Evolutionary conservation across 352 stramenopile species (phyloP), one percentile per base, ranked within the genome.

Genomic region (Pythium dissotocum): DNA sequence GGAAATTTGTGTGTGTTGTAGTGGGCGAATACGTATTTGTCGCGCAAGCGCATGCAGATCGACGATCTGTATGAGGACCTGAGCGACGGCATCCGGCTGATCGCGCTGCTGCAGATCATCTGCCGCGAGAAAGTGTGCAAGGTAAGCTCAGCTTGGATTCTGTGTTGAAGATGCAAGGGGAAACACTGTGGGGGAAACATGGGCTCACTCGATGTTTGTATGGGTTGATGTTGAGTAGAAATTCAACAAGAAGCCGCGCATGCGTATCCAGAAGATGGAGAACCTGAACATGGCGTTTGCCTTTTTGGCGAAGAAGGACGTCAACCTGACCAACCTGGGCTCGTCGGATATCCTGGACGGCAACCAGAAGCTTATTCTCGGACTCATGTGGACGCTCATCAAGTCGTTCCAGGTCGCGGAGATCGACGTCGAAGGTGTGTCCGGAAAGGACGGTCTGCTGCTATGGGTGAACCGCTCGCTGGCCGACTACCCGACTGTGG

Each of bases 181-280:
- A 30, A 35, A 65, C 16, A 2, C 24, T 36, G 28, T 30, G 18
- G 21, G 48, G 26, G 26, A 63, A 48, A 9, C 40, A 48, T 8
- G 40, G 40, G 16, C 35, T 9, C 3, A 44, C 10, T 2, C 0
- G 10, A 44, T 44, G 38, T 5, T 18, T 44, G 38, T 3, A 18
- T 14, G 38, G 38, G 16, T 44, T 44, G 38, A 12, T 53, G 46
- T 53, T n/a, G 30, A 53, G 46, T 67, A 95, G 82, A 97, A 95
- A 85, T 95, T 92, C 78, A 97, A 96, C 84, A 94, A 92, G 76
- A 94, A 96, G 63, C 89, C 88, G 64, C 90, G 90, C 67, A 97
- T 97, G 85, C 87, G 90, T 56, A 97, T 97, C 75, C 91, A 97
- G 67, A 97, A 97, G 78, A 93, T 97, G 76, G 91, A 97, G 74